A percentile compares a stretch with the other conserved stretches of the same genome.
These are phyloP conservation scores for Petunia hybrid DNA, from an alignment of 305 asterid genomes.

Conservation along the genomic window DNA sequence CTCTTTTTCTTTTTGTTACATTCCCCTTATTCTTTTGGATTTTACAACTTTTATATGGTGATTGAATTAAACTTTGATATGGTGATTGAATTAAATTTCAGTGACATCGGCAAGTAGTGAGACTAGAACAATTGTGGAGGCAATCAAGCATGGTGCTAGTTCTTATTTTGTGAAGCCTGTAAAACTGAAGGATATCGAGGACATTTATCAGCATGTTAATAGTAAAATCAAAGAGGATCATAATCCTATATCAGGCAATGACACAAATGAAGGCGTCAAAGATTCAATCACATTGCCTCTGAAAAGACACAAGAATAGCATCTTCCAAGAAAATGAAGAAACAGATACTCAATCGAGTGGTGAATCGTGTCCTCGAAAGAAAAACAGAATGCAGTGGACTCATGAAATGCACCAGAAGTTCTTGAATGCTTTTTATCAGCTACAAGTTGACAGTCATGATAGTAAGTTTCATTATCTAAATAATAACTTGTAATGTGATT, in stretches of 20 bases:
- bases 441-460: conserved; percentile 27
- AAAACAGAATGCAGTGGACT: conserved; percentile 33
- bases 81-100: background rate
- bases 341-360: background rate
- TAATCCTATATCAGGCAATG: background rate
- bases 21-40: too few species aligned
- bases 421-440: conserved; percentile 28
- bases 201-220: conserved; percentile 29
- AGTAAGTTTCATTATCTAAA: conserved; percentile 26
- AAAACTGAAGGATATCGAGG: conserved; percentile 30
- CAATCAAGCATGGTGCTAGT: conserved; percentile 37
- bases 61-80: background rate
- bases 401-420: conserved; percentile 33
- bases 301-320: background rate
- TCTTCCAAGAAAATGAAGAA: background rate
- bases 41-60: background rate
- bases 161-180: conserved; percentile 40
- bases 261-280: background rate
- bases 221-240: background rate
- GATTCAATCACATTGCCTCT: background rate
- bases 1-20: too few species aligned
- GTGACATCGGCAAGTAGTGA: conserved; percentile 43
- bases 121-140: background rate
- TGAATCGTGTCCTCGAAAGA: conserved; percentile 25
- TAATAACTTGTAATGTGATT: background rate